These are phyloP conservation scores for Crithidia expoeki DNA, from an alignment of 208 protist species.

Conservation along the genomic window DNA sequence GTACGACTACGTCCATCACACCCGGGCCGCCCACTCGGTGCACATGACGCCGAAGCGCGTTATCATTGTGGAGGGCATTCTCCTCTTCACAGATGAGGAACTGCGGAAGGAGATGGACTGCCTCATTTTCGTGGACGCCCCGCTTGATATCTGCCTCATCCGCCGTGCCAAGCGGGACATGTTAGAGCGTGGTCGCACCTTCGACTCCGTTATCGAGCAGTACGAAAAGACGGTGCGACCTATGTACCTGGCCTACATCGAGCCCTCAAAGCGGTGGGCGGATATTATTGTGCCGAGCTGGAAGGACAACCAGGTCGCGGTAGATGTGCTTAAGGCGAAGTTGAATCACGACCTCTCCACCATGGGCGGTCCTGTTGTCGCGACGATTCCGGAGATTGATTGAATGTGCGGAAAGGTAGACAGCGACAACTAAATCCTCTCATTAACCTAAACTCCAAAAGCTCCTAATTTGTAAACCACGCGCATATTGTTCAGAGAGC, in stretches of 20 bases:
- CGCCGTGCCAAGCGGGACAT: conserved; percentile 86
- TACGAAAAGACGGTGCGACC: conserved; percentile 92
- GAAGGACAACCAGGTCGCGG: conserved; percentile 80
- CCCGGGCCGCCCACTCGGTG: conserved; percentile 33
- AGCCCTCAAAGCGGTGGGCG: conserved; percentile 71
- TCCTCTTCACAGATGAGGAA: conserved; percentile 68
- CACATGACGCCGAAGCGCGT: conserved; percentile 72
- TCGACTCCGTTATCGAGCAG: conserved; percentile 82
- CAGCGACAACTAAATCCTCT: too few relatives aligned
- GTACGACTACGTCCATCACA: conserved; percentile 92
- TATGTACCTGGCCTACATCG: conserved; percentile 80
- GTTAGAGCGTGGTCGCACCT: conserved; percentile 70
- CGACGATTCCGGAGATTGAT: background rate
- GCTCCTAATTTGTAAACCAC: too few relatives aligned
- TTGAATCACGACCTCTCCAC: conserved; percentile 23
- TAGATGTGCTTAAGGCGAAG: conserved; percentile 60
- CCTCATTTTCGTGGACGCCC: conserved; percentile 91
- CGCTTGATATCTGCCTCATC: conserved; percentile 84
- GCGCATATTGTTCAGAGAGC: too few relatives aligned
- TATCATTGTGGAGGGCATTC: conserved; percentile 93
- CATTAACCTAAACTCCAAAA: too few relatives aligned
- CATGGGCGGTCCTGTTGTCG: conserved; percentile 7
- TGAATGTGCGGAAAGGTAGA: background rate
- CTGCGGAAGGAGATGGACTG: conserved; percentile 80
- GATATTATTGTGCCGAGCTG: conserved; percentile 92